Conservation (phyloP, 192 early-diverging fungal species). For the Umbelopsis vinacea region DNA sequence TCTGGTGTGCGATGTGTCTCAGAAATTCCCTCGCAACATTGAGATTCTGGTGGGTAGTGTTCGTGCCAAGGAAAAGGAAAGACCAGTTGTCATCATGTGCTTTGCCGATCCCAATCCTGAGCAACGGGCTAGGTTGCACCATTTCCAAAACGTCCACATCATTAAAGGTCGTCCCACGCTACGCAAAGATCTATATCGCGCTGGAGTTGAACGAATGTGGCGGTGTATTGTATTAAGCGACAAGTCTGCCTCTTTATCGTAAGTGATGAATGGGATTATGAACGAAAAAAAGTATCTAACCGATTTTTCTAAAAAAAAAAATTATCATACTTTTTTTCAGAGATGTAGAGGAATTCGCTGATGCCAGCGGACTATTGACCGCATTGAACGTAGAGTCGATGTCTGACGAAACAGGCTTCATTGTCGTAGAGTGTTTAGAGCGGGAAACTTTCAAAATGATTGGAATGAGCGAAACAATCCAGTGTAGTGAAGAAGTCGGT, state of each 20-base stretch:
- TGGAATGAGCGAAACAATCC: slow-evolving; percentile 63
- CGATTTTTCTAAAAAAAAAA: too few relatives aligned
- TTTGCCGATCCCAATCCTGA: slow-evolving; percentile 46
- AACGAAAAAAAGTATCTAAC: background rate
- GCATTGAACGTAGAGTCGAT: slow-evolving; percentile 71
- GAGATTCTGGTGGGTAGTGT: slow-evolving; percentile 68
- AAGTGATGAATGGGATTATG: slow-evolving; percentile 1
- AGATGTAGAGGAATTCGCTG: slow-evolving; percentile 43
- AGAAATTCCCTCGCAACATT: slow-evolving; percentile 66
- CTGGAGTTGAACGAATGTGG: slow-evolving; percentile 55
- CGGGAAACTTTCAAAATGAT: slow-evolving; percentile 79
- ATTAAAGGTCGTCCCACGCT: slow-evolving; percentile 61
- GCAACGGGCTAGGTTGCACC: slow-evolving; percentile 46
- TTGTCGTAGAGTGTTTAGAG: slow-evolving; percentile 74
- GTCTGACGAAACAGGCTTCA: slow-evolving; percentile 57
- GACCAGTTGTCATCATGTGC: slow-evolving; percentile 65
- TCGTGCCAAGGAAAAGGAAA: slow-evolving; percentile 56
- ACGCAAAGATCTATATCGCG: slow-evolving; percentile 63
- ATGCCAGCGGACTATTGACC: slow-evolving; percentile 65
- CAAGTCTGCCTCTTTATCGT: slow-evolving; percentile 13
- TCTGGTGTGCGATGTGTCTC: slow-evolving; percentile 62
- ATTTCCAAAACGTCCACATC: slow-evolving; percentile 56
- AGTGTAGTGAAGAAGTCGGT: slow-evolving; percentile 51
- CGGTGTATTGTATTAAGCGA: slow-evolving; percentile 64
- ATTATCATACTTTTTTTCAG: background rate